Percentiles rank a stretch among this genome's conserved stretches.
Conservation (phyloP, 768 basidiomycete genomes). For the Boletellus emodensis region DNA sequence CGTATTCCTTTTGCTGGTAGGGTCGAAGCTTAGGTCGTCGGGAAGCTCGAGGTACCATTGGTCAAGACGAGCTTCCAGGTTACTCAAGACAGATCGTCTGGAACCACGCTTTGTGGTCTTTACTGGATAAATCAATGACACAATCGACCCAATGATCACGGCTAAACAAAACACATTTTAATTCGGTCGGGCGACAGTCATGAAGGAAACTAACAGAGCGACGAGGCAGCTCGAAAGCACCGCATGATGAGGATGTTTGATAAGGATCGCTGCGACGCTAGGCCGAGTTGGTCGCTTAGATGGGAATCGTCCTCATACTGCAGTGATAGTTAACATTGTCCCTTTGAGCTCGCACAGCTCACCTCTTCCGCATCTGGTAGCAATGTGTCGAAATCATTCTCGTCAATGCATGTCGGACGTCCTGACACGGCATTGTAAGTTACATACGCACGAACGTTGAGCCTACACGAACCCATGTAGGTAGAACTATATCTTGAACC, state of each 20-base stretch:
- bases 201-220: conserved; percentile 47
- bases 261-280: conserved; percentile 38
- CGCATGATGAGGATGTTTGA: conserved; percentile 44
- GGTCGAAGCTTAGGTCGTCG: conserved; percentile 57
- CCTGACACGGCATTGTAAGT: conserved; percentile 35
- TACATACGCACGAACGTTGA: background rate
- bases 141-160: conserved; percentile 61
- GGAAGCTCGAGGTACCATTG: conserved; percentile 73
- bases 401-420: conserved; percentile 63
- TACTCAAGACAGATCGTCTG: conserved; percentile 46
- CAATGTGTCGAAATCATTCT: conserved; percentile 66
- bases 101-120: conserved; percentile 43
- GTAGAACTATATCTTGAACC: conserved; percentile 58
- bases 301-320: conserved; percentile 62
- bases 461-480: conserved; percentile 56
- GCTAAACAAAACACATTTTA: conserved; percentile 38
- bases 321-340: conserved; percentile 8
- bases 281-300: conserved; percentile 42
- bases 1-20: conserved; percentile 45
- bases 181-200: background rate
- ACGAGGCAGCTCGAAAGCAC: conserved; percentile 52
- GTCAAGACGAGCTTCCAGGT: conserved; percentile 64
- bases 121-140: conserved; percentile 69
- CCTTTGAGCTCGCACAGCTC: conserved; percentile 10
- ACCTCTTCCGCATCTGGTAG: conserved; percentile 56